Evolutionary conservation across 345 rosid species (phyloP).

Genomic region (Brassica nigra): DNA sequence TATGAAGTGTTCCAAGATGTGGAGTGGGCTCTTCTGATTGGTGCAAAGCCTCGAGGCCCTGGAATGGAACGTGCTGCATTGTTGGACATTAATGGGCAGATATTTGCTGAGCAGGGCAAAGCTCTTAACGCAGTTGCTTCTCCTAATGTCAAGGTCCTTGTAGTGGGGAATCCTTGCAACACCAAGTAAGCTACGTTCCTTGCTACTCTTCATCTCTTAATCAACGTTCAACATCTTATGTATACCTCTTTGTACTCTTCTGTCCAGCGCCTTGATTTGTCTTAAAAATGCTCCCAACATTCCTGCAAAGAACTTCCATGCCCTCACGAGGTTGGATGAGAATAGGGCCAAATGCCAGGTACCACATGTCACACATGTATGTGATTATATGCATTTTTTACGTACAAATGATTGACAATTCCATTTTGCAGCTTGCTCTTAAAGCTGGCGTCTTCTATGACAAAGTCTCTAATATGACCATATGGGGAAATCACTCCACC

Average conservation of each 20-base stretch:
- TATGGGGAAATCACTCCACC: constrained; percentile 99
- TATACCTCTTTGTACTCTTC: background rate
- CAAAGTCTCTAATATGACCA: constrained; percentile 90
- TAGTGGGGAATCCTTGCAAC: constrained; percentile 98
- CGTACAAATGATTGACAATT: background rate
- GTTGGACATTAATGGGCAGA: constrained; percentile 89
- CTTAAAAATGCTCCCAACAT: constrained; percentile 92
- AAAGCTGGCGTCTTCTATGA: constrained; percentile 99
- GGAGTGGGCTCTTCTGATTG: constrained; percentile 95
- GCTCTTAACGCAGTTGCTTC: constrained; percentile 95
- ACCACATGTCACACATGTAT: constrained; percentile 8
- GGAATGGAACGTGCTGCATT: constrained; percentile 95
- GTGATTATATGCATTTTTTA: background rate
- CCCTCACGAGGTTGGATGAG: constrained; percentile 90
- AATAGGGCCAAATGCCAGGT: constrained; percentile 99
- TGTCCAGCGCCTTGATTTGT: constrained; percentile 85
- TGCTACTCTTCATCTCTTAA: background rate
- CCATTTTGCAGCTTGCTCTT: constrained; percentile 73
- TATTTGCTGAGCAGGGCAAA: constrained; percentile 93
- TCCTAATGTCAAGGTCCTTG: constrained; percentile 82
- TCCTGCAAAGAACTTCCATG: constrained; percentile 97
- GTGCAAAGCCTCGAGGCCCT: constrained; percentile 99
- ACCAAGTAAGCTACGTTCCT: constrained; percentile 70
- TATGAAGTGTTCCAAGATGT: constrained; percentile 90
- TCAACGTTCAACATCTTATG: background rate